Conservation (phyloP, 2,329 filamentous ascomycete species). For the Bipolaris bicolor region DNA sequence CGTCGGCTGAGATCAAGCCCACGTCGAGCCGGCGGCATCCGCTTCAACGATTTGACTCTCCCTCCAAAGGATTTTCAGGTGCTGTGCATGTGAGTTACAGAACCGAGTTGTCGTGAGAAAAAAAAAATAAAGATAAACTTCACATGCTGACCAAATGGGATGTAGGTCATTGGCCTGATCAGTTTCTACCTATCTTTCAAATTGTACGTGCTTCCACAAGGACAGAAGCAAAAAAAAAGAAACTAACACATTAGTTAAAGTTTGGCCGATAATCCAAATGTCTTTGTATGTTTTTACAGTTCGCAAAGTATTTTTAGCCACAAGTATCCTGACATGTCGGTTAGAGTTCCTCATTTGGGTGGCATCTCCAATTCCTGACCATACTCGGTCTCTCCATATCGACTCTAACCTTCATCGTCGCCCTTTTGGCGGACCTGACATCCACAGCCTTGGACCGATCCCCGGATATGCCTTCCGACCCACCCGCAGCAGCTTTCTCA, state of each 20-base stretch:
- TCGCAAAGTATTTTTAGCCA: neutral
- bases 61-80: constrained; percentile 68
- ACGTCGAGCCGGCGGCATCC: constrained; percentile 58
- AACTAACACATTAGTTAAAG: constrained; percentile 23
- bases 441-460: constrained; percentile 33
- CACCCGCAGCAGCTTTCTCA: constrained; percentile 39
- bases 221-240: neutral
- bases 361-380: constrained; percentile 75
- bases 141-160: neutral
- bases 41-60: constrained; percentile 69
- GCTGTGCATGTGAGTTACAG: constrained; percentile 59
- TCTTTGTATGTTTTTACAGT: constrained; percentile 25
- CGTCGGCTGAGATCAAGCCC: constrained; percentile 13
- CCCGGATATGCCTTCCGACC: neutral
- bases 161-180: constrained; percentile 48
- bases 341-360: constrained; percentile 66
- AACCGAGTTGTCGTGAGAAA: neutral
- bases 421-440: constrained; percentile 66
- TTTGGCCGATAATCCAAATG: constrained; percentile 39
- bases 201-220: constrained; percentile 34
- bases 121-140: neutral
- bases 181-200: constrained; percentile 55
- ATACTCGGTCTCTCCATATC: constrained; percentile 72
- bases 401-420: constrained; percentile 65
- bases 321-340: neutral